These are phyloP conservation scores for Cystobasidium sp. DNA, from an alignment of 1,284 basidiomycete genomes.

Conservation along the genomic window DNA sequence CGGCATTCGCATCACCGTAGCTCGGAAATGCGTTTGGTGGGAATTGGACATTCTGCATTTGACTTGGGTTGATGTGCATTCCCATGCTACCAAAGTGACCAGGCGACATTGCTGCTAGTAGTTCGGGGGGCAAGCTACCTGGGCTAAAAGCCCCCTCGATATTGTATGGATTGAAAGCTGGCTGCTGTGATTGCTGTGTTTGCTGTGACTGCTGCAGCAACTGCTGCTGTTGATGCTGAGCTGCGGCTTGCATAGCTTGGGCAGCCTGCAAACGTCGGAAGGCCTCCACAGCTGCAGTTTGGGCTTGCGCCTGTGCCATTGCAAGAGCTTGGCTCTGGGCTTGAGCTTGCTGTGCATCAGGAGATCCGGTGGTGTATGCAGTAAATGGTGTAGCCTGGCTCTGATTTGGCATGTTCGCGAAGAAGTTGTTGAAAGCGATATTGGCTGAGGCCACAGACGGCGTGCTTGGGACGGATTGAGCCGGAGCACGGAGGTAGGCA, in stretches of 20 bases:
- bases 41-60: neutral
- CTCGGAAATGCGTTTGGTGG: neutral
- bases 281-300: slow-evolving; percentile 29
- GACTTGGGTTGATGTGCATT: slow-evolving; percentile 11
- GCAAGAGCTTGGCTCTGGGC: neutral
- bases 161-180: neutral
- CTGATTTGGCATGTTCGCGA: neutral
- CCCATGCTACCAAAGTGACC: neutral
- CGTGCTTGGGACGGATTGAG: slow-evolving; percentile 33
- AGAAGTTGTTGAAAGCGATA: slow-evolving; percentile 15
- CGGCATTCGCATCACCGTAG: neutral
- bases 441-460: slow-evolving; percentile 9
- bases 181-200: slow-evolving; percentile 22
- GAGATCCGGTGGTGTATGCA: neutral
- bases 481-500: neutral
- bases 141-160: slow-evolving; percentile 3
- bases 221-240: slow-evolving; percentile 11
- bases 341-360: neutral
- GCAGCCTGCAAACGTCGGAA: slow-evolving; percentile 24
- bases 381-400: neutral
- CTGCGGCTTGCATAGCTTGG: slow-evolving; percentile 22
- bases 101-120: slow-evolving; percentile 12
- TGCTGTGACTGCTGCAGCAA: neutral
- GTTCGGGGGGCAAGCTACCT: slow-evolving; percentile 10
- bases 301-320: slow-evolving; percentile 13